Evolutionary conservation across 2,329 filamentous ascomycete species (phyloP), one percentile per base, ranked within the genome.

Genomic region (Colletotrichum chlorophyti): DNA sequence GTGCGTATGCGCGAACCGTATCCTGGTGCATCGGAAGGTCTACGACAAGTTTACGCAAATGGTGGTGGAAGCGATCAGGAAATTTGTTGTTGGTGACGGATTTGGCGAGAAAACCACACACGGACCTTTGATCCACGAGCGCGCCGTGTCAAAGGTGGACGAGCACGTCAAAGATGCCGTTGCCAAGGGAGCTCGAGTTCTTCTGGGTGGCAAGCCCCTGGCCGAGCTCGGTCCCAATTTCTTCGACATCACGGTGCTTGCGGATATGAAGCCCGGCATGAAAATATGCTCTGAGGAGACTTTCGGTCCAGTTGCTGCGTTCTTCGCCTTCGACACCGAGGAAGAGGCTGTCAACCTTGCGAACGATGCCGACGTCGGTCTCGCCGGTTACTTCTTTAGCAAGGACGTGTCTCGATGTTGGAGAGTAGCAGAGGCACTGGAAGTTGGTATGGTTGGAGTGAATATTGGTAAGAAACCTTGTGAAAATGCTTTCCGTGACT

Each of bases 51-150:
- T 93, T 68, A 72, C 91, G 42, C 73, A 78, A 24, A 73, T 74
- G 11, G 90, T 91, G 75, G 76, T 83, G 32, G 76, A 83, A 53
- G 77, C 89, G 46, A 78, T 81, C 60, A 76, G 78, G 26, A 82
- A 83, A 37, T 87, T 83, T 64, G 83, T 86, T 40, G 79, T 91
- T 12, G 90, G 90, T 49, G 85, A 92, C 66, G 89, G 88, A 0
- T 92, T 91, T 70, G 79, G 81, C 6, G 83, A 88, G 64, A 78
- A 77, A 31, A 91, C 89, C 1, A 90, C 87, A 75, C 89, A 92
- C 67, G 90, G 90, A 0, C 90, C 90, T 0, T 88, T 91, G 67
- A 84, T 91, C 38, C 89, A 60, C 87, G 7, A 87, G 87, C 70
- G 73, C 78, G 12, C 90, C 91, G 69, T 90, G 87, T 87, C 92